Conservation (phyloP, 441 rosid species). For the Bruguiera hainesii region DNA sequence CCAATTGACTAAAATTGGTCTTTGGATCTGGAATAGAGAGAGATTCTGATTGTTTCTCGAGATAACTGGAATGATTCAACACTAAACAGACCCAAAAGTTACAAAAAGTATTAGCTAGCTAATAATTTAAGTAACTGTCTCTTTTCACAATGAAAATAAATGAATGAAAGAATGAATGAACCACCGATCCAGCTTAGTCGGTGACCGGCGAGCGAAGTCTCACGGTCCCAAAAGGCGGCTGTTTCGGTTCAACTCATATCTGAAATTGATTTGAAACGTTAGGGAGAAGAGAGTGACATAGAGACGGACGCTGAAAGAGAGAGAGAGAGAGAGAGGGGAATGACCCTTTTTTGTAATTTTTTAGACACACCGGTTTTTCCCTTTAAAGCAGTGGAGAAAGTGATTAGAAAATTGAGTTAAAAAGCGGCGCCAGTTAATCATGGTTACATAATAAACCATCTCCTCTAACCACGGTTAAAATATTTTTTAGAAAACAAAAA, state of each 20-base stretch:
- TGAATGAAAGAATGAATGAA: neutral
- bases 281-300: neutral
- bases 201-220: neutral
- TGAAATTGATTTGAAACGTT: neutral
- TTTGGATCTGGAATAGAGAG: too few species aligned
- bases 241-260: slow-evolving; percentile 19
- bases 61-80: neutral
- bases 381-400: slow-evolving; percentile 20
- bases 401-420: slow-evolving; percentile 12
- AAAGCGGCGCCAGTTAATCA: slow-evolving; percentile 41
- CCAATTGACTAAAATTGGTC: neutral
- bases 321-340: slow-evolving; percentile 7
- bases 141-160: neutral
- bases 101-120: neutral
- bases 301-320: neutral
- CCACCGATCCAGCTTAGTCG: neutral
- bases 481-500: too few species aligned
- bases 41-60: neutral
- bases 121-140: too few species aligned
- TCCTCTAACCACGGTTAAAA: slow-evolving; percentile 31
- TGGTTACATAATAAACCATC: slow-evolving; percentile 17
- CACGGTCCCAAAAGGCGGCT: slow-evolving; percentile 36
- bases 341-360: too few species aligned
- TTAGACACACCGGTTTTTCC: too few species aligned
- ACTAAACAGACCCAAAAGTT: neutral